phyloP scores from a whole-genome alignment of 495 filamentous ascomycete species.

The Lophiotrema nucula region DNA sequence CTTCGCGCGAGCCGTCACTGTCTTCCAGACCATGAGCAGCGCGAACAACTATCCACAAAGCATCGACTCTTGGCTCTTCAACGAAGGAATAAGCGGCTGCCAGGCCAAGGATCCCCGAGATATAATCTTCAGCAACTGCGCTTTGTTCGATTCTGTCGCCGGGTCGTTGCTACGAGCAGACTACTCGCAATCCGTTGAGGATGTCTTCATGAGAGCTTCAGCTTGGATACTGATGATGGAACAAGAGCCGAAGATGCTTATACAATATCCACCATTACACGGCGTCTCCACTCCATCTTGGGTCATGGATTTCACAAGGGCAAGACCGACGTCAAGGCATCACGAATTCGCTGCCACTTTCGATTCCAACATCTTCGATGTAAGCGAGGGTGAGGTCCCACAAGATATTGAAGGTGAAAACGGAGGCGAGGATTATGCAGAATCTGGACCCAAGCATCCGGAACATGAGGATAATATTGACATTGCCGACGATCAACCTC shows the following conservation, averaged over 20 bases:
- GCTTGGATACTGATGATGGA: constrained; percentile 18
- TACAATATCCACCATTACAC: constrained; percentile 2
- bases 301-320: constrained; percentile 4
- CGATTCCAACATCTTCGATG: not conserved
- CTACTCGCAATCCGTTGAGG: constrained; percentile 4
- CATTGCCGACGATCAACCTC: no score
- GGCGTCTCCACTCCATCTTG: not conserved
- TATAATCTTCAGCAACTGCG: constrained; percentile 5
- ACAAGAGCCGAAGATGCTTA: not conserved
- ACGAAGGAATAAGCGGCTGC: constrained; percentile 8
- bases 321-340: constrained; percentile 5
- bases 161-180: not conserved
- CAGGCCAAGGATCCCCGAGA: constrained; percentile 1
- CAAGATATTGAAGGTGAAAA: not conserved
- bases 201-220: constrained; percentile 3
- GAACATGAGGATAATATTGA: no score
- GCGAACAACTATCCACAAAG: not conserved
- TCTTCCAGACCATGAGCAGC: constrained; percentile 4
- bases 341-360: constrained; percentile 11
- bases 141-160: constrained; percentile 4
- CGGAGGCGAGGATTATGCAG: no score
- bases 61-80: constrained; percentile 1
- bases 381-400: not conserved
- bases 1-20: constrained; percentile 4
- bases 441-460: no score